Evolutionary conservation across 2,329 filamentous ascomycete genomes (phyloP), one percentile per base, ranked within the genome.

Genomic region (Talaromyces rugulosus): DNA sequence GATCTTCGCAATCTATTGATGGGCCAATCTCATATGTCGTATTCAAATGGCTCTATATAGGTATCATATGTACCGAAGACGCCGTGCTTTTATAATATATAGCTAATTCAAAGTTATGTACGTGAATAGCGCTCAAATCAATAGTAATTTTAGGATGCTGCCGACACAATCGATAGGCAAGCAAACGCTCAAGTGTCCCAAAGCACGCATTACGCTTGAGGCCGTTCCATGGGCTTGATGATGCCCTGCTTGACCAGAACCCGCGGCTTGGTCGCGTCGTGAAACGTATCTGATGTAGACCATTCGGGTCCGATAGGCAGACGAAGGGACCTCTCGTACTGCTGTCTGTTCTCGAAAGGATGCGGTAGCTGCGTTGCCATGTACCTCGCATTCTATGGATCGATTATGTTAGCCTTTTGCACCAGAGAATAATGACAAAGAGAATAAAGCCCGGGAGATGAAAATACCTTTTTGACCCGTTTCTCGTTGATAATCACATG

Each of bases 251-350:
- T 97, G 75, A 96, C 81, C 75, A 98, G 82, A 67, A 98, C 85
- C 69, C 92, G 87, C 62, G 95, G 95, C 84, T 94, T 96, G 63
- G 90, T 96, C 64, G 86, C 86, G 69, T 89, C 87, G 81, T 98
- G 93, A 83, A 95, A 95, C 14, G 90, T 92, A 80, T 92, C 87
- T 84, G 96, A 97, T n/a, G 94, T 98, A 68, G 88, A 87, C 93
- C 94, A 99, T 77, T 99, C 94, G 16, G 90, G 91, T 1, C 95
- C 95, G 64, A 98, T 86, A 1, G 95, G 95, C 67, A 97, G 78
- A 51, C 94, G 84, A 62, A 98, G 80, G 66, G 89, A 90, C 57
- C 94, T 83, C 81, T 99, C 95, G 78, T 98, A 98, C 81, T 97
- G 92, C 71, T 90, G 85, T 68, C 84, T 85, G 31, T 85, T 91